phyloP scores from a whole-genome alignment of 108 stramenopile genomes.

The Fragilaria radians region DNA sequence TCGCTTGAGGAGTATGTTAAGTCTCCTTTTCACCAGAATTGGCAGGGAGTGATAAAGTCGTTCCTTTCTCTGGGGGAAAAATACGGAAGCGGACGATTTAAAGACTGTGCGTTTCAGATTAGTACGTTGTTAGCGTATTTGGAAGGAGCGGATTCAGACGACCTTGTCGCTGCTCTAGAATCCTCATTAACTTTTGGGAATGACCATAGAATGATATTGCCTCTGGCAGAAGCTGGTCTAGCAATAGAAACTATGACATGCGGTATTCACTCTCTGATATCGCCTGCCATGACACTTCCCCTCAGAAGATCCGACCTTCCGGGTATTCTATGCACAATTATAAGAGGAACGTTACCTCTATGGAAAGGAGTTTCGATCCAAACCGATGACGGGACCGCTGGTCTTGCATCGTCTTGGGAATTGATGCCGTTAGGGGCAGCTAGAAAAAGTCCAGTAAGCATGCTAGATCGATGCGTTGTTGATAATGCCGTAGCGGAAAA shows the following conservation, averaged over 20 bases:
- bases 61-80: background rate
- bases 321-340: background rate
- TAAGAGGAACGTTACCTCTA: conserved; percentile 2
- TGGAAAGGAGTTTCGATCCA: background rate
- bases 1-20: background rate
- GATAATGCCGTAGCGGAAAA: background rate
- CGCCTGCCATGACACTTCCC: background rate
- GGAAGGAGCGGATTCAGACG: background rate
- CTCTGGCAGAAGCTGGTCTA: background rate
- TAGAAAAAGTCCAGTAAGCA: too few relatives aligned
- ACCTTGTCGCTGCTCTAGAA: background rate
- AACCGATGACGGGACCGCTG: background rate
- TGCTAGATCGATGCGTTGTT: background rate
- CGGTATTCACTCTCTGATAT: background rate
- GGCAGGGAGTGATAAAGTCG: background rate
- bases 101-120: background rate
- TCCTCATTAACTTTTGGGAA: background rate
- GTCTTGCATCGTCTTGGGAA: conserved; percentile 3
- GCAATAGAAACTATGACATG: background rate
- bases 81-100: background rate
- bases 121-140: background rate
- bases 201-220: background rate
- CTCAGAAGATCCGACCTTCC: background rate
- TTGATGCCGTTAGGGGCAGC: background rate
- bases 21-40: background rate